These are phyloP conservation scores for Orbilia quercus DNA, from an alignment of 2,329 filamentous ascomycete species.

Conservation along the genomic window DNA sequence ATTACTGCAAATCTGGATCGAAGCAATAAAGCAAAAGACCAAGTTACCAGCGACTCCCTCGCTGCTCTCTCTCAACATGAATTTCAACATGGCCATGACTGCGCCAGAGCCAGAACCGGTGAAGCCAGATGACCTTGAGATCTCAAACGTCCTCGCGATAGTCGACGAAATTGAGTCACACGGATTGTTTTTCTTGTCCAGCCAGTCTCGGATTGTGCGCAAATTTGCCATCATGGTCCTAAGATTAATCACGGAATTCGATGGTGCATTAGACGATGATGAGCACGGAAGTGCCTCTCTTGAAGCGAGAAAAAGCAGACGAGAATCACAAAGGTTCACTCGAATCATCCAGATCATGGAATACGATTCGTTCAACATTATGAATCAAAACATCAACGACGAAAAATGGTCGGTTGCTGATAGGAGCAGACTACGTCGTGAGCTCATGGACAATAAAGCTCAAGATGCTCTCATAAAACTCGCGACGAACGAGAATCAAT, in stretches of 20 bases:
- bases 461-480: slow-evolving; percentile 90
- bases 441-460: slow-evolving; percentile 83
- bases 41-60: slow-evolving; percentile 72
- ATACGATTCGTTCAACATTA: slow-evolving; percentile 84
- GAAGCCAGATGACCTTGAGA: slow-evolving; percentile 58
- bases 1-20: slow-evolving; percentile 94
- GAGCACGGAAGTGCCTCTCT: slow-evolving; percentile 65
- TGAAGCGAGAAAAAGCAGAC: slow-evolving; percentile 50
- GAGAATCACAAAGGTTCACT: slow-evolving; percentile 63
- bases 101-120: slow-evolving; percentile 36
- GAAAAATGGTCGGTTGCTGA: slow-evolving; percentile 92
- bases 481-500: slow-evolving; percentile 93
- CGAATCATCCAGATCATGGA: slow-evolving; percentile 92
- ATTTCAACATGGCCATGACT: slow-evolving; percentile 55
- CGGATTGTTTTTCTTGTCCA: slow-evolving; percentile 95
- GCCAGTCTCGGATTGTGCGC: slow-evolving; percentile 88
- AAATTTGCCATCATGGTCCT: slow-evolving; percentile 92
- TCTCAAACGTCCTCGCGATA: slow-evolving; percentile 88
- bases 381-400: slow-evolving; percentile 81
- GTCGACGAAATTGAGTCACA: slow-evolving; percentile 98
- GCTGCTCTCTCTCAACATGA: slow-evolving; percentile 52
- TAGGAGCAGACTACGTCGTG: slow-evolving; percentile 88
- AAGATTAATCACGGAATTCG: slow-evolving; percentile 91
- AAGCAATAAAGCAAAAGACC: slow-evolving; percentile 89
- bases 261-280: slow-evolving; percentile 83